Evolutionary conservation across 495 filamentous ascomycete species (phyloP), one percentile per base, ranked within the genome.

Genomic region (Hypomontagnella monticulosa): DNA sequence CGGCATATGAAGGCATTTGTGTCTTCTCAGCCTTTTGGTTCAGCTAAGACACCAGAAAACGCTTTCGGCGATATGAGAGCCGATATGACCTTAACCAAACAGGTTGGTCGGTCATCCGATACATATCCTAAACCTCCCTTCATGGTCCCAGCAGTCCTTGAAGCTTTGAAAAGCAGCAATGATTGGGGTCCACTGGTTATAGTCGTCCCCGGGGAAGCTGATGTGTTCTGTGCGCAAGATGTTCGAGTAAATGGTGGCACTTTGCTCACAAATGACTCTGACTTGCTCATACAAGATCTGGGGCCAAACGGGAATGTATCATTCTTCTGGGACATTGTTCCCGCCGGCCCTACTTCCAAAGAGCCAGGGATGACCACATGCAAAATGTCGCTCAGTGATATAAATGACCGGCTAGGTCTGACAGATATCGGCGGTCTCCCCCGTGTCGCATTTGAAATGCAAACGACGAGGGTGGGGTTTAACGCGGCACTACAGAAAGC

Each of bases 201-300:
- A 10, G 81, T 91, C 38, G 85, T 91, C 1, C 81, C 88, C 0
- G 89, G 89, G 0, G 91, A 93, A 71, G 91, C 91, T 15, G 90
- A 93, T 67, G 69, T 74, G 4, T 89, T 83, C 66, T 93, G 90
- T 75, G 90, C 87, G 9, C 64, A 76, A 32, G 75, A 84, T 43
- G 73, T 85, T n/a, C 79, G 73, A n/a, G 46, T 73, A 2, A 73
- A 80, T 44, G 85, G 82, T 3, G 81, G 82, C 0, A 75, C 78
- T 3, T 71, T 91, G 20, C 67, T 93, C 9, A 91, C 90, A 6
- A 83, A 81, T 19, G 91, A 93, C 67, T 93, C 91, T 0, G 91
- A 93, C 66, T 78, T 93, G n/a, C 76, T 92, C 16, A 79, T 91
- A 0, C 81, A 91, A 67, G 81, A 91, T 46, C 77, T 91, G 4